Conservation (phyloP, 768 basidiomycete genomes). For the Lactarius sanguifluus region DNA sequence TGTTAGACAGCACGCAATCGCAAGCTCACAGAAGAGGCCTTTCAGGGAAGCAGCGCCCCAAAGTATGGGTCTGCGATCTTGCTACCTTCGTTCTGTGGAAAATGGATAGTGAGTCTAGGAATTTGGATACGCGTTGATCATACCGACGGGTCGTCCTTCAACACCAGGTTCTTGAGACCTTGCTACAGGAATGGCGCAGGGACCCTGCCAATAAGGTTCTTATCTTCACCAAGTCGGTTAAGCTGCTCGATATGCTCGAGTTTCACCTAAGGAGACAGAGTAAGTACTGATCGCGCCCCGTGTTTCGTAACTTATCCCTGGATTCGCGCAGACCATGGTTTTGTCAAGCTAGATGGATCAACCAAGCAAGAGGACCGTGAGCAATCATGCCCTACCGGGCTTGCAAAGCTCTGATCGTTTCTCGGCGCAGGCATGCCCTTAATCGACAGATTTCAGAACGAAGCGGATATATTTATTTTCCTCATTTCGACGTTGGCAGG, state of each 20-base stretch:
- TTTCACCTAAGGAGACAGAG: conserved; percentile 64
- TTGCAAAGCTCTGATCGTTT: conserved; percentile 5
- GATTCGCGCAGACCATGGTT: conserved; percentile 47
- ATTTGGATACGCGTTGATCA: neutral
- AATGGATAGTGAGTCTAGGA: conserved; percentile 64
- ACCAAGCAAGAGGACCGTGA: conserved; percentile 64
- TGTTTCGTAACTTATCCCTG: neutral
- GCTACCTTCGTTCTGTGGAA: conserved; percentile 71
- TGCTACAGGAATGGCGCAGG: conserved; percentile 66
- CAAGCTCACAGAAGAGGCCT: conserved; percentile 60
- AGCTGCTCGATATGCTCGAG: conserved; percentile 82
- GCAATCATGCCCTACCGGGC: conserved; percentile 31
- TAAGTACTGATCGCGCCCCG: conserved; percentile 35
- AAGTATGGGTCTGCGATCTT: conserved; percentile 64
- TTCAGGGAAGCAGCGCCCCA: conserved; percentile 55
- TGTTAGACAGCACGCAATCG: conserved; percentile 55
- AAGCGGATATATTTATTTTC: conserved; percentile 74
- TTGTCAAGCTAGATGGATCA: conserved; percentile 78
- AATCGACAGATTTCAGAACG: conserved; percentile 80
- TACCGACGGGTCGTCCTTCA: neutral
- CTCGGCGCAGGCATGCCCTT: conserved; percentile 67
- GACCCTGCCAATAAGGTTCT: conserved; percentile 80
- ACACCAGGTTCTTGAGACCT: conserved; percentile 62
- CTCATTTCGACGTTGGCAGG: conserved; percentile 91
- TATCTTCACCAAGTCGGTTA: conserved; percentile 91